Base-by-base conservation (phyloP, 345 rosid genomes). In the Toxicodendron radicans region DNA sequence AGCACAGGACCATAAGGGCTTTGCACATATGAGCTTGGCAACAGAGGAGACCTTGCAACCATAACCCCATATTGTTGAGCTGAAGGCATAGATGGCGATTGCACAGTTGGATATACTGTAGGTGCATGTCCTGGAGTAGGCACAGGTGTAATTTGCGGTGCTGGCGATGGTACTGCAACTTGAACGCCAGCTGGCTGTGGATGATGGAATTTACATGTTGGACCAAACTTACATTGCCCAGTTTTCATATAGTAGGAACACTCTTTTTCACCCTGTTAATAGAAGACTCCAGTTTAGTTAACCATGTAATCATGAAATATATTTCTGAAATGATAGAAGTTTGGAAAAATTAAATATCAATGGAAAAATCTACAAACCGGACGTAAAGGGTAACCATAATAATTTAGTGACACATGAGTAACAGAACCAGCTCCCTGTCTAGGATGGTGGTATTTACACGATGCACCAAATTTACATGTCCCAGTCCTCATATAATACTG, bases 361-460 rank as follows among this genome's bases (percentile, higher is more conserved):
- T 38, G 54, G 20, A 24, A 48, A 73, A 52, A 35, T 60, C 75
- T 77, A 91, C 98, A 79, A 71, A 92, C 98, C 97, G 73, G 91
- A 43, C 98, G 96, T 71, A 91, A 79, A 16, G 99, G 98, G 68
- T 89, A 93, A 67, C 99, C 98, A 78, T 72, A 77, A 79, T 80
- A 75, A 82, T 88, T 95, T 64, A 93, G 74, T 18, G 84, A 41
- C 75, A 87, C 83, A 23, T 85, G 85, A 75, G 74, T 78, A 70
- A 71, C 71, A 71, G 96, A 87, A 82, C 81, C 89, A 72, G 80
- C 80, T 60, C 91, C 94, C 76, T 84, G 95, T 81, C 84, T 89
- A 18, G 98, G 98, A 78, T 95, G 99, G 78, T 91, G 90, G 82
- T 87, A 93, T 83, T 93, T 95, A 81, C 99, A 95, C 62, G 98